Evolutionary conservation across 352 stramenopile genomes (phyloP).

Genomic region (Globisporangium parvum): DNA sequence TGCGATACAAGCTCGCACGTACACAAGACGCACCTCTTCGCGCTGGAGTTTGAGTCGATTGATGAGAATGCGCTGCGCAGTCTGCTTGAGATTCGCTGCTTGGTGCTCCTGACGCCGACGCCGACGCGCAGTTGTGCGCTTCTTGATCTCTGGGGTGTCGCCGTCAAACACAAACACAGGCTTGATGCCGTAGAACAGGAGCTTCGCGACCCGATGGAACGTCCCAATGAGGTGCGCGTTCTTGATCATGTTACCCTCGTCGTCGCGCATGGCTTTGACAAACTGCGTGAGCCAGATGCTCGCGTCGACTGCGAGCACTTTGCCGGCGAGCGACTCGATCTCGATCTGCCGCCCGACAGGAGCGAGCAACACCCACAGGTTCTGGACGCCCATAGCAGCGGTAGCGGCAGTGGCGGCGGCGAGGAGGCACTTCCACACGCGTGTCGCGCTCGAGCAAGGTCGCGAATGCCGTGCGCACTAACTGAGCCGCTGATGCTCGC

Average conservation of each 20-base stretch:
- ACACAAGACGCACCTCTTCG: slow-evolving; percentile 29
- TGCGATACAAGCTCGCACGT: not conserved
- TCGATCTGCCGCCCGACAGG: slow-evolving; percentile 95
- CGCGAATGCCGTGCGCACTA: not conserved
- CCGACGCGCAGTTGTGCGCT: slow-evolving; percentile 63
- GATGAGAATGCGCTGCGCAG: slow-evolving; percentile 93
- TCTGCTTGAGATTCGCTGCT: slow-evolving; percentile 84
- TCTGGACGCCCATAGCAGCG: slow-evolving; percentile 96
- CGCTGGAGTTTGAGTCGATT: slow-evolving; percentile 75
- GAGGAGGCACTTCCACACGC: not conserved
- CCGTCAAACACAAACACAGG: slow-evolving; percentile 99
- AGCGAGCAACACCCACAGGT: slow-evolving; percentile 96
- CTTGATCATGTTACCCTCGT: slow-evolving; percentile 91
- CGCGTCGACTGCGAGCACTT: slow-evolving; percentile 97
- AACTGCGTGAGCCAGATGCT: slow-evolving; percentile 99
- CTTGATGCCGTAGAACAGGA: slow-evolving; percentile 95
- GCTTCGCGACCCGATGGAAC: slow-evolving; percentile 91
- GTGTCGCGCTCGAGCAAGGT: too few relatives aligned
- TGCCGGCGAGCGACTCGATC: slow-evolving; percentile 95
- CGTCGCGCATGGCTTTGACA: slow-evolving; percentile 96
- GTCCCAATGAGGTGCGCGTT: slow-evolving; percentile 95
- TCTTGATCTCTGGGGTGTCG: slow-evolving; percentile 96
- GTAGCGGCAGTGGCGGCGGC: not conserved
- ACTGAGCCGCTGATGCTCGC: not conserved
- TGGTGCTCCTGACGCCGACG: slow-evolving; percentile 64